Percentiles rank a stretch among this genome's conserved stretches.
Evolutionary conservation across 192 early-diverging fungal genomes (phyloP).

Genomic region (Podila verticillata): DNA sequence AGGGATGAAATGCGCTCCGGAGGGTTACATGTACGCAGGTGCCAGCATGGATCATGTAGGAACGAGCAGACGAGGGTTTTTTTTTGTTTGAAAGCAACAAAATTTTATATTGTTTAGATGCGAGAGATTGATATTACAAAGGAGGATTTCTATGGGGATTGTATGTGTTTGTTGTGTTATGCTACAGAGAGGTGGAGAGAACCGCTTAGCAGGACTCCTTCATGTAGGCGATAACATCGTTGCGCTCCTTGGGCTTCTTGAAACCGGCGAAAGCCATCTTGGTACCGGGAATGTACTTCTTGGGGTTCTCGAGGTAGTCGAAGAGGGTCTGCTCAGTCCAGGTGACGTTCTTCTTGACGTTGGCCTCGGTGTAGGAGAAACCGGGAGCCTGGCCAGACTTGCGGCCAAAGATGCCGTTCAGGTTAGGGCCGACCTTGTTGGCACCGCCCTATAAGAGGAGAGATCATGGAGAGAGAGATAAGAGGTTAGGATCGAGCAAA

Average conservation of each 20-base stretch:
- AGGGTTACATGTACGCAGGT: too few species aligned
- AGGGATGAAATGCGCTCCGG: too few species aligned
- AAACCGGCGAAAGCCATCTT: conserved; percentile 99
- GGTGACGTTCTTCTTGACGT: conserved; percentile 83
- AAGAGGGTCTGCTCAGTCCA: conserved; percentile 95
- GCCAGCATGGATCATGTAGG: too few species aligned
- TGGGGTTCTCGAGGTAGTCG: conserved; percentile 98
- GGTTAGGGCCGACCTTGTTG: conserved; percentile 97
- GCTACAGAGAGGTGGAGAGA: not conserved
- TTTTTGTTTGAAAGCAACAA: too few species aligned
- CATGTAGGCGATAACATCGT: conserved; percentile 93
- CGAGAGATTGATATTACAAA: too few species aligned
- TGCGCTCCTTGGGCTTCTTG: conserved; percentile 85
- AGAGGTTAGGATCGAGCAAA: not conserved
- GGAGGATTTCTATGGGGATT: too few species aligned
- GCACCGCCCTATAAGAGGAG: conserved; percentile 67
- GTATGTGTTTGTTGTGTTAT: not conserved
- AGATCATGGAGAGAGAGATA: not conserved
- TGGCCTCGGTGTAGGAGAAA: conserved; percentile 94
- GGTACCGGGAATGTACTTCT: conserved; percentile 88
- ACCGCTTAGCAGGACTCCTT: conserved; percentile 65
- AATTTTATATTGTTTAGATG: too few species aligned
- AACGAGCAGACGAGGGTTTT: too few species aligned
- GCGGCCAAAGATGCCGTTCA: conserved; percentile 92
- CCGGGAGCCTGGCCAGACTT: conserved; percentile 87